These are phyloP conservation scores for Fusarium torulosum DNA, from an alignment of 2,329 filamentous ascomycete species.

Conservation along the genomic window DNA sequence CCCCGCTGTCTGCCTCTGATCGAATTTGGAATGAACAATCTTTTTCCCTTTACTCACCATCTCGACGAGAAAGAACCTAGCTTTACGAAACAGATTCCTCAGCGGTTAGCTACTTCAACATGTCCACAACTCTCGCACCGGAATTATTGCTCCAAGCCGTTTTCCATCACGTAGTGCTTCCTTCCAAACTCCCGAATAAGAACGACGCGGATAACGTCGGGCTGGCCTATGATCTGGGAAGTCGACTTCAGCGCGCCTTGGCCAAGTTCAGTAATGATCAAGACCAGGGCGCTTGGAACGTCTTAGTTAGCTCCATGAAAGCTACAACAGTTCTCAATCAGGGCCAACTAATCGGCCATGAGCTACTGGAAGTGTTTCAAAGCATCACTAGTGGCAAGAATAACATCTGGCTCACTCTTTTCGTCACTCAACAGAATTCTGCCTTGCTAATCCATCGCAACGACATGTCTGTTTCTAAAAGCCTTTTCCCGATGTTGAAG, in stretches of 20 bases:
- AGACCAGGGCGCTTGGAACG: background rate
- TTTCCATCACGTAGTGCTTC: conserved; percentile 46
- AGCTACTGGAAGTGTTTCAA: conserved; percentile 3
- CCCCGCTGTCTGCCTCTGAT: too few species aligned
- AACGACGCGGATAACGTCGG: conserved; percentile 16
- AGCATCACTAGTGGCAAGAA: background rate
- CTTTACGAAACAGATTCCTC: too few species aligned
- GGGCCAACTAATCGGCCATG: background rate
- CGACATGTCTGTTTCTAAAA: conserved; percentile 14
- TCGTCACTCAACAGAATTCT: conserved; percentile 51
- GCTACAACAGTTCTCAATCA: conserved; percentile 8
- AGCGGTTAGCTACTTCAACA: too few species aligned
- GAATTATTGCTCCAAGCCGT: background rate
- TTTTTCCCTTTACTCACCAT: too few species aligned
- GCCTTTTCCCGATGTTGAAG: background rate
- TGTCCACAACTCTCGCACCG: too few species aligned
- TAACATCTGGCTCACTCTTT: conserved; percentile 28
- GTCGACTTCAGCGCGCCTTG: conserved; percentile 21
- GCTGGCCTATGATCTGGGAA: conserved; percentile 16
- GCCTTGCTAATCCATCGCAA: conserved; percentile 47
- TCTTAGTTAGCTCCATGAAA: conserved; percentile 15
- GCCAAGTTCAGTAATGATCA: background rate
- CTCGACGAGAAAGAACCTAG: too few species aligned
- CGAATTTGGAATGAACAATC: too few species aligned
- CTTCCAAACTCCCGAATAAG: conserved; percentile 29